Base-by-base conservation (phyloP, 228 moss, liverwort and hornwort genomes). In the Sphagnum fallax region DNA sequence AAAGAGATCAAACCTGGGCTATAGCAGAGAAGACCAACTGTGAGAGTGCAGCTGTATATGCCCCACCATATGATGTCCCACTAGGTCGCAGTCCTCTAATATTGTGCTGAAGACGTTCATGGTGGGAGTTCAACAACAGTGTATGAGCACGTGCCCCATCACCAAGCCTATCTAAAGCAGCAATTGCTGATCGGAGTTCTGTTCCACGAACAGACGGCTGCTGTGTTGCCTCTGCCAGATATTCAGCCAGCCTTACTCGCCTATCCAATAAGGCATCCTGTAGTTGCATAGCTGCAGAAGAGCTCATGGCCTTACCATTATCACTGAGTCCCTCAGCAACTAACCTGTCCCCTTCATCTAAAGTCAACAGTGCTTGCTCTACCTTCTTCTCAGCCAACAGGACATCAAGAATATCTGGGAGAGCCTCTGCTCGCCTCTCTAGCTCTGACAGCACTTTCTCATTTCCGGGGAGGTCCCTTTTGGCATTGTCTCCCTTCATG, bases 21-120 rank as follows among this genome's bases (percentile, higher is more conserved):
- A 93, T 86, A 18, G 93, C 97, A 71, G 97, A 98, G 72, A 98
- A 98, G 12, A 98, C 97, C 65, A 98, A 74, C 72, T 98, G 97
- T 32, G 97, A 93, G 47, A 98, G 84, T 50, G 97, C 91, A 71
- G 97, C 97, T 65, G 97, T 98, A 58, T 93, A 98, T 71, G 97
- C 91, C 10, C 97, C 97, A 64, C 97, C 97, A 69, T 98, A 91
- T n/a, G 97, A 98, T 75, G 91, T 98, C 64, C 97, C 97, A 76
- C 93, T 93, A 4, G 93, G 97, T 61, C 97, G 79, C 48, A 98
- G 76, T 10, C 90, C 90, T 81, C 93, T 82, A 8, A 92, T 93
- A 62, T 92, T 93, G 76, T 98, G 94, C 80, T 90, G 92, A 63
- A 98, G 91, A 55, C 93, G 92, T 75, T 92, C 93, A 65, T 93